Evolutionary conservation across 2,329 filamentous ascomycete species (phyloP), one percentile per base, ranked within the genome.

Genomic region (Fusarium newnesense): DNA sequence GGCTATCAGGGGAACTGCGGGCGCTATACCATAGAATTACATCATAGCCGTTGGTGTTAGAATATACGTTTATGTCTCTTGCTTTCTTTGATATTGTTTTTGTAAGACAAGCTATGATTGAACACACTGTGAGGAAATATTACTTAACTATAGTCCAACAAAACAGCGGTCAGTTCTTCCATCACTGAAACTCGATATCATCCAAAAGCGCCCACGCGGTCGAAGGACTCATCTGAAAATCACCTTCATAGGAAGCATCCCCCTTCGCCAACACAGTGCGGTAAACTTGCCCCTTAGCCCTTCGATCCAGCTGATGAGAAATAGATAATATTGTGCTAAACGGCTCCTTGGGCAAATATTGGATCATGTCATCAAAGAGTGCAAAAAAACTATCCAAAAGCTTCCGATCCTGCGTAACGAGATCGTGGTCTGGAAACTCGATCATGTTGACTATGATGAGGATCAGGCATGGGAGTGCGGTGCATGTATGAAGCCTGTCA

Each of bases 401-500:
- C 18, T 52, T 30, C 21, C 60, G 56, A 9, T 76, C 73, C 0
- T 58, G 39, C 2, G 28, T 8, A 4, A 67, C 52, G 3, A 52
- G 30, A 12, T 32, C 42, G 7, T 73, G 63, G 26, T 59, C 64
- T 7, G 75, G 75, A 44, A 66, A 72, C 37, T 76, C 75, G 5
- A 76, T 71, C 43, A 76, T 74, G 19, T 76, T 77, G 32, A 76
- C 60, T 18, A 74, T 54, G 1, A 77, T 44, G 18, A 77, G 56
- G 18, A 74, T 37, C 7, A 76, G 36, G 19, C 65, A 73, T 1
- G 70, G 70, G 8, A 67, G 70, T 19, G 63, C 64, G 32, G 68
- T 60, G 43, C 75, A 76, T 11, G 54, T 63, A 5, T 70, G 70
- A 9, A 76, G 65, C 75, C 75, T 77, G 4, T 19, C 11, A 7